Conservation (phyloP, 495 filamentous ascomycete genomes). For the Rostrohypoxylon terebratum region DNA sequence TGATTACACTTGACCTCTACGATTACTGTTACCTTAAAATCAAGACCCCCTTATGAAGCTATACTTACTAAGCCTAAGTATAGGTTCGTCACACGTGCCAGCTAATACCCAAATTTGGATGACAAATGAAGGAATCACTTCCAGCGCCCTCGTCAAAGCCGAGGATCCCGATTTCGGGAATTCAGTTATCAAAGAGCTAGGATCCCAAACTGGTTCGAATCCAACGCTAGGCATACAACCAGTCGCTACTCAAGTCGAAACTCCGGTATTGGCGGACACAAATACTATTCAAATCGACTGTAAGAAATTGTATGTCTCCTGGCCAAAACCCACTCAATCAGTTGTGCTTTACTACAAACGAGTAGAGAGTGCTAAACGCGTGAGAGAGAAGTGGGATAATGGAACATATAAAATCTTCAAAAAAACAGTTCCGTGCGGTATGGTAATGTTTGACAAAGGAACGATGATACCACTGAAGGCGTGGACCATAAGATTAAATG, state of each 20-base stretch:
- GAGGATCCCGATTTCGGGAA: constrained; percentile 47
- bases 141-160: constrained; percentile 38
- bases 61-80: too few species aligned
- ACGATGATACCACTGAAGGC: not conserved
- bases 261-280: constrained; percentile 34
- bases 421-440: not conserved
- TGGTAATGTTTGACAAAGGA: too few species aligned
- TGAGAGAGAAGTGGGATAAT: constrained; percentile 28
- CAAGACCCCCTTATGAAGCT: too few species aligned
- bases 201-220: not conserved
- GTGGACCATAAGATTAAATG: constrained; percentile 46
- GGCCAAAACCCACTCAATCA: constrained; percentile 45
- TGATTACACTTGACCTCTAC: too few species aligned
- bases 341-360: constrained; percentile 49
- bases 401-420: constrained; percentile 35
- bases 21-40: too few species aligned
- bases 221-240: not conserved
- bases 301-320: constrained; percentile 49
- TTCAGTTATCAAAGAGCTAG: not conserved
- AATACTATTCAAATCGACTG: constrained; percentile 46
- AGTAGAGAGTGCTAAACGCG: constrained; percentile 29
- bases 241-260: constrained; percentile 23
- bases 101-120: constrained; percentile 1
- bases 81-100: too few species aligned
- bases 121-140: not conserved